These are phyloP conservation scores for Malassezia equina DNA, from an alignment of 1,284 basidiomycete species.

Conservation along the genomic window DNA sequence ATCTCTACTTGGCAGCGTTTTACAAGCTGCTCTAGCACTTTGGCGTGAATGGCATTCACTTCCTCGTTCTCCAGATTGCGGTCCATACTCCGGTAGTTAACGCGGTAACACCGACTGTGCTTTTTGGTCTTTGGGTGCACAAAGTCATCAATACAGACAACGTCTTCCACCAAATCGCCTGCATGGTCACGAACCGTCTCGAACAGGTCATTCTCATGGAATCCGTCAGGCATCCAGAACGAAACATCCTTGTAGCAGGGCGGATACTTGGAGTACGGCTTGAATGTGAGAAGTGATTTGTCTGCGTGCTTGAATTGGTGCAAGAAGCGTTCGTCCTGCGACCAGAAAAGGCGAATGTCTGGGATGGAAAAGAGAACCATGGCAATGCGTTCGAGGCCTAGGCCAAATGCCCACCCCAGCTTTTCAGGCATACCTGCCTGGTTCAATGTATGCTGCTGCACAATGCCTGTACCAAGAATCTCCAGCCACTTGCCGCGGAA, in stretches of 20 bases:
- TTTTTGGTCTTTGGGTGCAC: conserved; percentile 76
- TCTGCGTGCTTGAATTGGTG: conserved; percentile 59
- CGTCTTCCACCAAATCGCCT: conserved; percentile 82
- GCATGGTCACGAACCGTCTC: conserved; percentile 85
- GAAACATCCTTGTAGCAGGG: conserved; percentile 53
- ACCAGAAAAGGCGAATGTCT: conserved; percentile 99
- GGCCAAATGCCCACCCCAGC: conserved; percentile 94
- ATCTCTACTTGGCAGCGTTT: conserved; percentile 48
- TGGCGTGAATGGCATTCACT: conserved; percentile 64
- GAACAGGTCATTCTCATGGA: conserved; percentile 95
- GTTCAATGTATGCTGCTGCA: conserved; percentile 76
- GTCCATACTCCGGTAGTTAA: conserved; percentile 96
- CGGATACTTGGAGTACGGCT: conserved; percentile 43
- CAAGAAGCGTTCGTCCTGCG: conserved; percentile 73
- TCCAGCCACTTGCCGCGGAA: conserved; percentile 95
- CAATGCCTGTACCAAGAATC: conserved; percentile 86
- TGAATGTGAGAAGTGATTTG: conserved; percentile 35
- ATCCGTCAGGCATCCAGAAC: conserved; percentile 51
- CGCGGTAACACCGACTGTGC: conserved; percentile 73
- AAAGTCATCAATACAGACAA: conserved; percentile 81
- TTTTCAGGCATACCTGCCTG: conserved; percentile 59
- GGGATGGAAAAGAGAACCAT: conserved; percentile 97
- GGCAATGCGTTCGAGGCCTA: conserved; percentile 91
- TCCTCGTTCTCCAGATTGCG: conserved; percentile 83
- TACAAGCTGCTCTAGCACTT: conserved; percentile 50